Base-by-base conservation (phyloP, 176 grass and related monocot genomes). In the Luzula sylvatica region DNA sequence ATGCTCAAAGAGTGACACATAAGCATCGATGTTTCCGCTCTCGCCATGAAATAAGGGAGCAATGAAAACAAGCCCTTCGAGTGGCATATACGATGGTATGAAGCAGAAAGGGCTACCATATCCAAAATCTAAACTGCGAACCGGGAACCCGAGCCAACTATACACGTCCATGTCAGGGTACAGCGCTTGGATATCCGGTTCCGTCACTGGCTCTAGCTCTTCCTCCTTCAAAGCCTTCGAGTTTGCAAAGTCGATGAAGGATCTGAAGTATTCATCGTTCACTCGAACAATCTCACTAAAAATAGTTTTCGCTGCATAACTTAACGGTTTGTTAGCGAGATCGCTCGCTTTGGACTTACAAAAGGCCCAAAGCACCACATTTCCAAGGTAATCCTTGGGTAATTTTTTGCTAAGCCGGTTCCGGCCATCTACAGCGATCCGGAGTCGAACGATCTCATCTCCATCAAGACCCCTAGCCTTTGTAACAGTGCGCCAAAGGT, bases 141-240 rank as follows among this genome's bases (percentile, higher is more conserved):
- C 79, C 3, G 85, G 85, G 15, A 89, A 66, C 4, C 66, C 65
- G 1, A 79, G 45, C 85, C 85, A 89, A 50, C 75, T 76, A 44
- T 89, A 68, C 2, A 89, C 85, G 66, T 89, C 85, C 25, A 89
- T 15, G 67, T 89, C 15, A 3, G 86, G 86, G 45, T 79, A 72
- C 2, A 77, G 21, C 56, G 57, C 75, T 45, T 46, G 55, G 63
- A 69, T 64, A 8, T 50, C 38, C 45, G 70, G 23, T 32, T 76
- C 64, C 0, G 80, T 75, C 15, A 72, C 79, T 35, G 64, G 26
- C 38, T 58, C 75, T 21, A 90, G 42, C 11, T 47, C 68, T 48
- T 90, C 86, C 11, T 21, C 23, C 30, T 64, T 46, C 19, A 80
- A 46, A 11, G 24, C 53, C 1, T 49, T 72, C 1, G 86, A 83